These are phyloP conservation scores for Bipolaris gigantea DNA, from an alignment of 2,329 filamentous ascomycete species.

Conservation along the genomic window DNA sequence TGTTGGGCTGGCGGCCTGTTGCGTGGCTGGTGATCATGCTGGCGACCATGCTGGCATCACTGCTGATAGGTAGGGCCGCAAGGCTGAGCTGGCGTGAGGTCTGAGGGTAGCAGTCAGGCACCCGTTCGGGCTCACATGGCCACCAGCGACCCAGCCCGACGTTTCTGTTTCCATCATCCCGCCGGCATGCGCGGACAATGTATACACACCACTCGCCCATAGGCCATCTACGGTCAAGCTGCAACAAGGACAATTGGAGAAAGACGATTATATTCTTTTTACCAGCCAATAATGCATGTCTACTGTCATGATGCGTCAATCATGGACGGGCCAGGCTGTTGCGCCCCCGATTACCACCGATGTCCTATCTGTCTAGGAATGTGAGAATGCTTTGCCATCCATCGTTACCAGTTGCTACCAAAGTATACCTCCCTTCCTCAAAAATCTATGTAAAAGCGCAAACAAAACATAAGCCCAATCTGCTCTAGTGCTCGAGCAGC, in stretches of 20 bases:
- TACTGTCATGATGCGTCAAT: slow-evolving; percentile 33
- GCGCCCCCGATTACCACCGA: slow-evolving; percentile 14
- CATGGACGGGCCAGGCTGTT: slow-evolving; percentile 19
- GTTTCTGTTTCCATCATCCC: background rate
- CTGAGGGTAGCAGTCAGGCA: slow-evolving; percentile 24
- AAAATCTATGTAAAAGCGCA: slow-evolving; percentile 29
- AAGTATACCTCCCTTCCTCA: slow-evolving; percentile 24
- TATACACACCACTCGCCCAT: background rate
- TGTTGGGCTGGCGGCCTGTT: slow-evolving; percentile 17
- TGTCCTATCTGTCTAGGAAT: slow-evolving; percentile 25
- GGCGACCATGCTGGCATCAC: slow-evolving; percentile 28
- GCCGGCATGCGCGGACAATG: no score
- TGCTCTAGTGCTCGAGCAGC: slow-evolving; percentile 64
- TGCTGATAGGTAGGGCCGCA: slow-evolving; percentile 8
- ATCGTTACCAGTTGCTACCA: slow-evolving; percentile 22
- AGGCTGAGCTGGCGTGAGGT: slow-evolving; percentile 15
- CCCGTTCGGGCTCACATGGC: background rate
- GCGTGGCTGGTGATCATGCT: slow-evolving; percentile 15
- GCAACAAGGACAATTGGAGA: slow-evolving; percentile 12
- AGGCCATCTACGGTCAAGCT: background rate
- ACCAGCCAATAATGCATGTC: slow-evolving; percentile 20
- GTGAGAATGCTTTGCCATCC: slow-evolving; percentile 26
- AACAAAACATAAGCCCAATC: slow-evolving; percentile 12
- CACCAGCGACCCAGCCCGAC: background rate
- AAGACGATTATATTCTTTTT: slow-evolving; percentile 13